A percentile compares a stretch with the other conserved stretches of the same genome.
Conservation (phyloP, 148 eudicot species). For the Rhododendron williamsianum region DNA sequence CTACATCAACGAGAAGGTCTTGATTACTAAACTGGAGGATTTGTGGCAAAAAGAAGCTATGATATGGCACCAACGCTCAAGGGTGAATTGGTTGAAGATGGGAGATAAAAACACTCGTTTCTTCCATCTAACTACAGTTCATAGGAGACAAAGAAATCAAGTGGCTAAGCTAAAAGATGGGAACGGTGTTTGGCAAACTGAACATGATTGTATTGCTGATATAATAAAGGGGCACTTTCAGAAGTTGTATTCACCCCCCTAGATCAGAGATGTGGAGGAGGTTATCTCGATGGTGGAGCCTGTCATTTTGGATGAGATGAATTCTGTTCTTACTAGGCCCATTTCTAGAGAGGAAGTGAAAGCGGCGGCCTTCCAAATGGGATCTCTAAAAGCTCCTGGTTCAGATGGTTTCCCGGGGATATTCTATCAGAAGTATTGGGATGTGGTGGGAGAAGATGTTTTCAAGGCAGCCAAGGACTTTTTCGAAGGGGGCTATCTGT, state of each 20-base stretch:
- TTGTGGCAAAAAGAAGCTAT: neutral
- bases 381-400: neutral
- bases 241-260: too few relatives aligned
- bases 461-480: neutral
- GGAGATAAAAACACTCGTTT: neutral
- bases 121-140: neutral
- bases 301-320: too few relatives aligned
- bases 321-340: too few relatives aligned
- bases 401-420: neutral
- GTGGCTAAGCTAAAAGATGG: neutral
- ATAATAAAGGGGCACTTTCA: neutral
- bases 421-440: neutral
- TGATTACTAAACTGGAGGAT: neutral
- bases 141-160: neutral
- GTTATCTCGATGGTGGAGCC: neutral
- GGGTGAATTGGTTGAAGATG: neutral
- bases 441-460: neutral
- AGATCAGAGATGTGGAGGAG: rapidly evolving
- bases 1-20: too few relatives aligned
- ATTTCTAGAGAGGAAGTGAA: neutral
- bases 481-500: too few relatives aligned
- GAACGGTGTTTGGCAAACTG: neutral
- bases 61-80: neutral
- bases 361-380: neutral
- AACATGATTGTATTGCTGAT: neutral